phyloP scores from a whole-genome alignment of 73 alveolate species.

The Stentor roeselii region DNA sequence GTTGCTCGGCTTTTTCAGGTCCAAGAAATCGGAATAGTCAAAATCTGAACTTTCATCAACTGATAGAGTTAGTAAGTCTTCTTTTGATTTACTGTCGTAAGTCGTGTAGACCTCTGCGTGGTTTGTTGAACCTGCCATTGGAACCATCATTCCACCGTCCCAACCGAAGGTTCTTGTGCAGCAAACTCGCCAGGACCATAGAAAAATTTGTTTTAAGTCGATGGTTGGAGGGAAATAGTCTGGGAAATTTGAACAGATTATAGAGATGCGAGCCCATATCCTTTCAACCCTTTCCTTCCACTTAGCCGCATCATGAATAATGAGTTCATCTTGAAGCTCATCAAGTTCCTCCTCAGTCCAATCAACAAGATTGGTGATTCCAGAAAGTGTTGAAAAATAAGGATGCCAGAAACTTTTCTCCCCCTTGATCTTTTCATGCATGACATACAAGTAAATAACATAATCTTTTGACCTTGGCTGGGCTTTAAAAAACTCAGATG shows the following conservation, averaged over 20 bases:
- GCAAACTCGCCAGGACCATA: constrained; percentile 8
- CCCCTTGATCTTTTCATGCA: constrained; percentile 47
- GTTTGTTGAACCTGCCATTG: neutral
- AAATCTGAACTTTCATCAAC: neutral
- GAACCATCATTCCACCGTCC: constrained; percentile 14
- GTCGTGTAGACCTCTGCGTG: neutral
- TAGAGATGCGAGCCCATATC: constrained; percentile 32
- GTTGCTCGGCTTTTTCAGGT: neutral
- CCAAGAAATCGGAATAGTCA: constrained; percentile 13
- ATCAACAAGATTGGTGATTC: constrained; percentile 21
- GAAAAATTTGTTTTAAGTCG: neutral
- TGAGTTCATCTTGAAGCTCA: constrained; percentile 32
- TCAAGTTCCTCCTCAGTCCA: constrained; percentile 45
- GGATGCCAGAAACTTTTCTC: constrained; percentile 51
- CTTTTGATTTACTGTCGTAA: constrained; percentile 8
- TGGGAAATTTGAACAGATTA: constrained; percentile 28
- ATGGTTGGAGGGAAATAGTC: constrained; percentile 45
- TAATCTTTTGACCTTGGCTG: neutral
- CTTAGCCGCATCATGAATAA: constrained; percentile 24
- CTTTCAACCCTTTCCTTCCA: constrained; percentile 26
- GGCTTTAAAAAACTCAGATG: neutral
- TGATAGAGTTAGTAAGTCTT: neutral
- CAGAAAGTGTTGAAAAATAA: constrained; percentile 35
- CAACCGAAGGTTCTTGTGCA: constrained; percentile 15
- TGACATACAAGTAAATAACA: constrained; percentile 21